These are phyloP conservation scores for Ogataea salicorniae DNA, from an alignment of 805 yeast species.

Conservation along the genomic window DNA sequence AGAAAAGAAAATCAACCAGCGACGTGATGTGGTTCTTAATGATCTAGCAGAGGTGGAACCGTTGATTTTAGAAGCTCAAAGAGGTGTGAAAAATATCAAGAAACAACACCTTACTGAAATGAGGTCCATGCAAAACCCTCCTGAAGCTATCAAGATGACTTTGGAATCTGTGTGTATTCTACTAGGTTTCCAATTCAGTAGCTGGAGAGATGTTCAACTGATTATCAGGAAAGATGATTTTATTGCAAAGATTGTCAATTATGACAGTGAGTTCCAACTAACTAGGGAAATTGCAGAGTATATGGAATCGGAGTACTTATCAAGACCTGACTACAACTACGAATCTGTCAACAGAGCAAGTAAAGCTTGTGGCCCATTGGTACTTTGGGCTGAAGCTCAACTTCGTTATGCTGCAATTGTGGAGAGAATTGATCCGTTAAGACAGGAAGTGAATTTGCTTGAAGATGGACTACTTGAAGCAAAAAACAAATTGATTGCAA, in stretches of 20 bases:
- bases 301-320: conserved; percentile 58
- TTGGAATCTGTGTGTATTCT: conserved; percentile 83
- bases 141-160: conserved; percentile 76
- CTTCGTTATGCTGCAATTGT: conserved; percentile 68
- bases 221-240: conserved; percentile 85
- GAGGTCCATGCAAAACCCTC: conserved; percentile 86
- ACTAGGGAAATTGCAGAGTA: conserved; percentile 44
- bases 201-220: conserved; percentile 81
- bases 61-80: conserved; percentile 74
- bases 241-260: conserved; percentile 73
- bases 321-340: conserved; percentile 58
- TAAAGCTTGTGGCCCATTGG: conserved; percentile 89
- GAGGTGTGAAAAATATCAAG: conserved; percentile 87
- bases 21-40: conserved; percentile 49
- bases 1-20: conserved; percentile 50
- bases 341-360: conserved; percentile 83
- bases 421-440: conserved; percentile 68
- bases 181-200: conserved; percentile 60
- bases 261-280: conserved; percentile 58
- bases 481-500: conserved; percentile 64
- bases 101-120: conserved; percentile 89
- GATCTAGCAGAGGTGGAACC: conserved; percentile 82
- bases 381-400: conserved; percentile 89
- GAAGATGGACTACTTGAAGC: conserved; percentile 60
- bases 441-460: conserved; percentile 54